These are phyloP conservation scores for Lagenidium giganteum DNA, from an alignment of 352 stramenopile genomes.

Conservation along the genomic window DNA sequence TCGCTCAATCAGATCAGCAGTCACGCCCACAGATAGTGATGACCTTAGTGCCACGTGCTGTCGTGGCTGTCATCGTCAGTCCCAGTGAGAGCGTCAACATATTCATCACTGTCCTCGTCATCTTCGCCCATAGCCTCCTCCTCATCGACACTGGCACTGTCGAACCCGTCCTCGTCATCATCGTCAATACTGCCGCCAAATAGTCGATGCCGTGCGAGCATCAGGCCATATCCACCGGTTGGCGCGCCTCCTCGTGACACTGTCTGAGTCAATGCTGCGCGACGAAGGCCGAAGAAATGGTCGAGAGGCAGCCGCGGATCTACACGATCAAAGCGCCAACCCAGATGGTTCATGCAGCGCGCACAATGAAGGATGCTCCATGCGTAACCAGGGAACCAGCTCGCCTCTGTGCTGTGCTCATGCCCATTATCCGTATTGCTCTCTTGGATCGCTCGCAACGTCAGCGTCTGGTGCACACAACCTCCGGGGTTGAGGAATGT, in stretches of 20 bases:
- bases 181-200: background rate
- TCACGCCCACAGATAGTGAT: too few species aligned
- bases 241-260: background rate
- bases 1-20: too few species aligned
- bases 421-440: slow-evolving; percentile 37
- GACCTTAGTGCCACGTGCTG: too few species aligned
- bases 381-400: slow-evolving; percentile 75
- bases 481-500: slow-evolving; percentile 82
- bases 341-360: slow-evolving; percentile 62
- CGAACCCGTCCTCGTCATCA: background rate
- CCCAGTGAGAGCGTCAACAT: too few species aligned
- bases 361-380: slow-evolving; percentile 80
- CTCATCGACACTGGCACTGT: background rate
- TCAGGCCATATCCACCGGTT: slow-evolving; percentile 3
- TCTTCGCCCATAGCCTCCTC: background rate
- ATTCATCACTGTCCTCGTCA: slow-evolving; percentile 1
- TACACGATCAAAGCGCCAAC: slow-evolving; percentile 67
- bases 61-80: too few species aligned
- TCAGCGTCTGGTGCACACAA: slow-evolving; percentile 78
- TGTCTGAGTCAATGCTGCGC: slow-evolving; percentile 33
- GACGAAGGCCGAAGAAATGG: slow-evolving; percentile 70
- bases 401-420: slow-evolving; percentile 45
- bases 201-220: background rate
- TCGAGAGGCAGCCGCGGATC: slow-evolving; percentile 20
- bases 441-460: slow-evolving; percentile 42